Percentiles rank a stretch among this genome's conserved stretches.
Evolutionary conservation across 352 stramenopile genomes (phyloP).

Genomic region (Phytophthora sojae): DNA sequence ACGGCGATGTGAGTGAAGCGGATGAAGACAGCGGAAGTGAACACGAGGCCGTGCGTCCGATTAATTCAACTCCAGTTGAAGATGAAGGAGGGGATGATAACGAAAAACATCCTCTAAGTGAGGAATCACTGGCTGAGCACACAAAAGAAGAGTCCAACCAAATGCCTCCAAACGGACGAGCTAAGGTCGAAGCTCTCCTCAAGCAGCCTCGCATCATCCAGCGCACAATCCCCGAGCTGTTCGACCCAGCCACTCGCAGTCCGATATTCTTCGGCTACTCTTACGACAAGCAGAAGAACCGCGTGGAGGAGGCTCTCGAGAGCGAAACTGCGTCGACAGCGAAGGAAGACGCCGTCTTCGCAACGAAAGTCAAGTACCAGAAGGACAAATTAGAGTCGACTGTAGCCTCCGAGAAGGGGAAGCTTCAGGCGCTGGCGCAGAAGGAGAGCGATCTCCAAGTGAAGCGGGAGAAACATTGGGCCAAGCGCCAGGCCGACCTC

Average conservation of each 20-base stretch:
- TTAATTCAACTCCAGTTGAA: constrained; percentile 1
- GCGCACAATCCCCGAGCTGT: constrained; percentile 45
- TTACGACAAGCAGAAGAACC: constrained; percentile 47
- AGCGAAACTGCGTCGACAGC: constrained; percentile 35
- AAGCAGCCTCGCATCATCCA: constrained; percentile 66
- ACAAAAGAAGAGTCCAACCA: constrained; percentile 19
- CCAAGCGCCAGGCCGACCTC: constrained; percentile 67
- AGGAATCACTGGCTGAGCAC: constrained; percentile 42
- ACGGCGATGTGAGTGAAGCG: constrained; percentile 33
- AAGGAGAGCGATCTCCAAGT: constrained; percentile 51
- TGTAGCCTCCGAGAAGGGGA: constrained; percentile 57
- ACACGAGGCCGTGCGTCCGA: constrained; percentile 16
- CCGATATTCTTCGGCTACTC: constrained; percentile 83
- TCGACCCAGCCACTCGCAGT: constrained; percentile 55
- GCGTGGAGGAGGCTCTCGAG: constrained; percentile 44
- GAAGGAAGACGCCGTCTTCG: constrained; percentile 63
- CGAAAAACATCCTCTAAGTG: constrained; percentile 21
- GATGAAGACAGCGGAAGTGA: constrained; percentile 35
- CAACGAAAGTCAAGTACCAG: constrained; percentile 54
- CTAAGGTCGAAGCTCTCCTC: constrained; percentile 40
- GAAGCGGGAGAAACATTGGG: constrained; percentile 71
- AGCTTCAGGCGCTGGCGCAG: constrained; percentile 59
- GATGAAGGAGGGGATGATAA: constrained; percentile 14
- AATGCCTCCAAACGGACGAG: constrained; percentile 18
- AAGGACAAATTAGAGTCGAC: constrained; percentile 46